phyloP scores from a whole-genome alignment of 2,329 filamentous ascomycete genomes.

The Colletotrichum lindemuthianum region DNA sequence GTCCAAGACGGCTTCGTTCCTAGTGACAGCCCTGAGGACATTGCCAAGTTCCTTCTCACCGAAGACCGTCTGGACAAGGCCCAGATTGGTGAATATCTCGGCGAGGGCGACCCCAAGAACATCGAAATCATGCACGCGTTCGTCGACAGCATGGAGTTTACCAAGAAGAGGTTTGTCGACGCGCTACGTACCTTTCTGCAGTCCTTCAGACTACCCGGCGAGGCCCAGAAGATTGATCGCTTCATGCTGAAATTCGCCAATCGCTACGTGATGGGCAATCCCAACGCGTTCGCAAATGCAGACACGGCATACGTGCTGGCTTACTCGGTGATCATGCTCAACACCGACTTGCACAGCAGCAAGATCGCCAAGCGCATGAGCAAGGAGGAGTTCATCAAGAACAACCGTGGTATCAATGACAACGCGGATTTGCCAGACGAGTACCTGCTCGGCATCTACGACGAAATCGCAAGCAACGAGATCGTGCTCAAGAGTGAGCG shows the following conservation, averaged over 20 bases:
- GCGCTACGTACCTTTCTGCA: slow-evolving; percentile 91
- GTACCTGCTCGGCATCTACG: slow-evolving; percentile 88
- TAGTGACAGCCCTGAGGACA: slow-evolving; percentile 80
- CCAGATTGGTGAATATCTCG: slow-evolving; percentile 91
- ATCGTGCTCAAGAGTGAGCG: slow-evolving; percentile 95
- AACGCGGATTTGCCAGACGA: slow-evolving; percentile 92
- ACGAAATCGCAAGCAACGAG: slow-evolving; percentile 91
- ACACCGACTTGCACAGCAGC: slow-evolving; percentile 92
- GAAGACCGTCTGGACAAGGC: slow-evolving; percentile 92
- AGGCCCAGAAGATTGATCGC: slow-evolving; percentile 98
- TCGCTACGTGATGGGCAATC: slow-evolving; percentile 92
- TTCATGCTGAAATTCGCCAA: slow-evolving; percentile 99
- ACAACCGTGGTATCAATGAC: slow-evolving; percentile 98
- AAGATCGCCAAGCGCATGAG: slow-evolving; percentile 91
- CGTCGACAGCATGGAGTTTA: slow-evolving; percentile 94
- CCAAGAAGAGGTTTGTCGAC: slow-evolving; percentile 91
- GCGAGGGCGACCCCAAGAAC: slow-evolving; percentile 91
- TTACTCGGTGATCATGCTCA: slow-evolving; percentile 96
- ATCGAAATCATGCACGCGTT: slow-evolving; percentile 93
- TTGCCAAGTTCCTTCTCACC: slow-evolving; percentile 82
- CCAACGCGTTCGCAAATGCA: slow-evolving; percentile 96
- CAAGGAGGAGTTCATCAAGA: slow-evolving; percentile 98
- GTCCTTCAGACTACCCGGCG: slow-evolving; percentile 92
- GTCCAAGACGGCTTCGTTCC: slow-evolving; percentile 88
- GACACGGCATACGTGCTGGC: slow-evolving; percentile 96